Percentiles rank a stretch among this genome's conserved stretches.
Evolutionary conservation across 352 stramenopile species (phyloP).

Genomic region (Globisporangium sylvaticum): DNA sequence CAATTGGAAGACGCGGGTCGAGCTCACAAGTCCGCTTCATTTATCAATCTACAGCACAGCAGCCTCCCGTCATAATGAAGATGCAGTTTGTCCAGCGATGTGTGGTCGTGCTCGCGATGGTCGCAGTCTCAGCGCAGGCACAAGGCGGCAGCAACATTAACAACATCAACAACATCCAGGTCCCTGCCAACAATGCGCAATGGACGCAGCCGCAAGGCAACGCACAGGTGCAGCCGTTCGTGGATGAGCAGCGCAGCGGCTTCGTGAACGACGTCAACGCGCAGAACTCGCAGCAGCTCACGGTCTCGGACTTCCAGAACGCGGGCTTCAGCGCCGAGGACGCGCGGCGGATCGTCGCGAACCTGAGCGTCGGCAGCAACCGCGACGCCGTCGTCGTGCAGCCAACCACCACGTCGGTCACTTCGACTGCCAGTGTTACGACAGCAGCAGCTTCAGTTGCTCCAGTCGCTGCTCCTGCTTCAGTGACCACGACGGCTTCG

Average conservation of each 20-base stretch:
- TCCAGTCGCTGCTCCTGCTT: not conserved
- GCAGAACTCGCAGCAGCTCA: constrained; percentile 4
- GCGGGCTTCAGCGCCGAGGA: constrained; percentile 15
- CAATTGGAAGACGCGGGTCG: constrained; percentile 2
- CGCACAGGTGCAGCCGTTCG: constrained; percentile 15
- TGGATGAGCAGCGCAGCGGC: not conserved
- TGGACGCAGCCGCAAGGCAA: constrained; percentile 5
- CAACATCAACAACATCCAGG: not conserved
- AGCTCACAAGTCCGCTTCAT: not conserved
- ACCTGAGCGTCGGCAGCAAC: not conserved
- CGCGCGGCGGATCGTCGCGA: constrained; percentile 15
- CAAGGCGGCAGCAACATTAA: not conserved
- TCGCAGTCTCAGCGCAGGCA: not conserved
- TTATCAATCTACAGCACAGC: constrained; percentile 1
- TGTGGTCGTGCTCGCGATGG: constrained; percentile 9
- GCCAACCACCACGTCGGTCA: not conserved
- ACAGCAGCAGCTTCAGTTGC: not conserved
- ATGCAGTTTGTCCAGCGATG: constrained; percentile 16
- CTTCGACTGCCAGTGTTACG: not conserved
- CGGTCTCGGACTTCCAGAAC: constrained; percentile 20
- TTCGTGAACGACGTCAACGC: constrained; percentile 15
- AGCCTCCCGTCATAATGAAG: not conserved
- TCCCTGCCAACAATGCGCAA: not conserved
- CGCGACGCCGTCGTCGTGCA: constrained; percentile 2
- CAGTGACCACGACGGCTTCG: not conserved